Evolutionary conservation across 176 grass and related monocot species (phyloP), one percentile per base, ranked within the genome.

Genomic region (Panicum miliaceum): DNA sequence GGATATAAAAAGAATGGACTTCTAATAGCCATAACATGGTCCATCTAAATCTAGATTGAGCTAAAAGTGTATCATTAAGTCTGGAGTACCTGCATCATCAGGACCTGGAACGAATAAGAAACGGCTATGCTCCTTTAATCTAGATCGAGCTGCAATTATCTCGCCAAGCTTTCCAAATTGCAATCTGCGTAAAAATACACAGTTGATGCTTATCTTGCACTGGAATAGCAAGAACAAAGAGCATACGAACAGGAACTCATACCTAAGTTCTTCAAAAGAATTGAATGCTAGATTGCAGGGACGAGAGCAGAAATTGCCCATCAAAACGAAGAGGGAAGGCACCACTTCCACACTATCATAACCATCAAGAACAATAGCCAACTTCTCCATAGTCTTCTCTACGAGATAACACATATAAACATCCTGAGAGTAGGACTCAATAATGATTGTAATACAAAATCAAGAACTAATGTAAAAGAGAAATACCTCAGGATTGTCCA

Each of bases 51-150:
- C 19, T 56, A 56, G 52, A 56, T 56, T 7, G 6, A 56, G 45
- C 32, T 85, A 82, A 81, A 85, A 42, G 12, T 19, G 27, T 34
- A 48, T 77, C 70, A 79, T 10, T 77, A 63, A 74, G 29, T 58
- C 53, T 54, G 29, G 66, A 77, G 38, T 98, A 95, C 96, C 96
- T 87, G 92, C 88, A 81, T 98, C 96, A 83, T 95, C 91, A 38
- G 96, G 93, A 36, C 96, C 96, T 82, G 92, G 96, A 87, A 95
- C 51, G 66, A 98, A 92, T 70, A 98, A 85, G 84, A 98, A 98
- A 76, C 89, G 84, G 50, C 96, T 95, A 42, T 93, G 89, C 73
- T 95, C 96, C 67, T 79, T 95, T 86, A 95, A 86, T 84, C 91
- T 90, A 62, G 92, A 80, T 64, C 77, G 85, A 90, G 85, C 82